Base-by-base conservation (phyloP, 345 rosid genomes). In the Dimocarpus longan region DNA sequence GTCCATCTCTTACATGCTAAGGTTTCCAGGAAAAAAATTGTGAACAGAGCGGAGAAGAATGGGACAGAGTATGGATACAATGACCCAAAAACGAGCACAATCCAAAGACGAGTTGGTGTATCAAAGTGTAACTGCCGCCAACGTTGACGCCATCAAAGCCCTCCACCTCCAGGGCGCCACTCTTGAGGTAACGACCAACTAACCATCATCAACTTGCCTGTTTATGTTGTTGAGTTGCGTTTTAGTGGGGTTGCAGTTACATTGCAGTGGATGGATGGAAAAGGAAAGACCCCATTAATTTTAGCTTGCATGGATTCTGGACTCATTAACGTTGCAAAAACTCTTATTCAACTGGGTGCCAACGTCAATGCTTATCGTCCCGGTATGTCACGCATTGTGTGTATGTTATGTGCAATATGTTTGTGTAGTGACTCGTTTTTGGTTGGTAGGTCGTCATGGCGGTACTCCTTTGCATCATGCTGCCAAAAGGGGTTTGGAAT, bases 391-490 rank as follows among this genome's bases (percentile, higher is more conserved):
- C 26, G 62, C 37, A 62, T 66, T 64, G 19, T 46, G 65, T n/a
- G 8, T 57, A n/a, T 19, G 21, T 57, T 21, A n/a, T 54, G n/a
- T 54, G 18, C 28, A 19, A 10, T 52, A 5, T 59, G 24, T 12
- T 66, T 42, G 22, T 60, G 64, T 24, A 57, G 16, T 28, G 60
- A 75, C 65, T 46, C 63, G 48, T 26, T 75, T 75, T 26, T 76
- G 67, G 68, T 68, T 2, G 37, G 3, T 46, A 89, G 91, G 90
- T 42, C 85, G 90, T 52, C 82, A 70, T 81, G 90, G 82, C 3
- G 90, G 91, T 56, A 89, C 90, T 44, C 90, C 91, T 8, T 81
- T 87, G 68, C 91, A 89, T 84, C 91, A 89, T 78, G 91, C 91
- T 5, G 88, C 90, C 5, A 89, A 89, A 85, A 74, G 84, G 75